phyloP scores from a whole-genome alignment of 2,329 filamentous ascomycete species.

The Leptoxyphium fumago region DNA sequence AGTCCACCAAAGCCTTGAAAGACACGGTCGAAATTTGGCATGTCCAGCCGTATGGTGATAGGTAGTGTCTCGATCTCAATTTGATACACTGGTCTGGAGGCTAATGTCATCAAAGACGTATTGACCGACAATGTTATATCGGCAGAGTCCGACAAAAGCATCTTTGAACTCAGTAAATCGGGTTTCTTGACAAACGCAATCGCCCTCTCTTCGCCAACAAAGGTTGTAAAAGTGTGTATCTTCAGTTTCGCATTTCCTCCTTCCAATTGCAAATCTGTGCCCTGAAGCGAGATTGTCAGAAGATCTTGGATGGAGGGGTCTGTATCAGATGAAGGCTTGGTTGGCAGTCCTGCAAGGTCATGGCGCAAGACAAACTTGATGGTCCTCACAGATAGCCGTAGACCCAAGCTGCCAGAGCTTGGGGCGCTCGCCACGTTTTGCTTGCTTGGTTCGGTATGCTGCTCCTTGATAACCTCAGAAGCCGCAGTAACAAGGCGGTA shows the following conservation, averaged over 20 bases:
- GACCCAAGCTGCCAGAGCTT: too few relatives aligned
- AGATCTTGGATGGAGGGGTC: too few relatives aligned
- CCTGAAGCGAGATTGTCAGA: too few relatives aligned
- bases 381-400: too few relatives aligned
- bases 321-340: too few relatives aligned
- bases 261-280: too few relatives aligned
- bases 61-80: constrained; percentile 62
- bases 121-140: constrained; percentile 10
- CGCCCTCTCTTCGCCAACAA: constrained; percentile 12
- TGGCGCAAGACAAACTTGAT: too few relatives aligned
- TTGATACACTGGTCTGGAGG: constrained; percentile 12
- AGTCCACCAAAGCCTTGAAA: constrained; percentile 81
- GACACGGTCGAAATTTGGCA: constrained; percentile 71
- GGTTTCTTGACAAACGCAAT: constrained; percentile 10
- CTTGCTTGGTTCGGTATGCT: too few relatives aligned
- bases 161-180: constrained; percentile 5
- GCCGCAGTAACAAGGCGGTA: too few relatives aligned
- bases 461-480: too few relatives aligned
- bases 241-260: neutral
- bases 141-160: constrained; percentile 7
- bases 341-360: too few relatives aligned
- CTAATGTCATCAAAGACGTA: constrained; percentile 8
- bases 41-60: constrained; percentile 58
- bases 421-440: too few relatives aligned
- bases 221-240: constrained; percentile 6